Evolutionary conservation across 1,284 basidiomycete genomes (phyloP), one percentile per base, ranked within the genome.

Genomic region (Baeospora myosura): DNA sequence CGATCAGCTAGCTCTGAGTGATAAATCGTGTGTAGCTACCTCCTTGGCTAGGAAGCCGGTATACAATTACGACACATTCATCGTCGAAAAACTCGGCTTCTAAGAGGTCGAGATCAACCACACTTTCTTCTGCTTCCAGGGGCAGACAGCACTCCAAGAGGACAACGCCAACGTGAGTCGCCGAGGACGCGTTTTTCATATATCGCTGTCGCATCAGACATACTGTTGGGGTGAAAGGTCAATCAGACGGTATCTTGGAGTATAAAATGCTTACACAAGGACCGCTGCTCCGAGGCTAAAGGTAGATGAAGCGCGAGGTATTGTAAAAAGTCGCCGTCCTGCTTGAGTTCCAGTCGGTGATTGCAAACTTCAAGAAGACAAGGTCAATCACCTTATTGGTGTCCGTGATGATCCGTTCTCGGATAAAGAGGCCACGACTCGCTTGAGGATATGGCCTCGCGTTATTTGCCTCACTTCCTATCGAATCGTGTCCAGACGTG

Each of bases 11-110:
- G 26, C 39, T 41, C 51, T 55, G 49, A 49, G 55, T 61, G 63
- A 57, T 60, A 57, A 50, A 65, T 63, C 55, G 62, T 57, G 57
- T 52, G 53, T 38, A 63, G 70, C 56, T 57, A 78, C 72, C 64
- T 49, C 62, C 60, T 57, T 59, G 52, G 53, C 60, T 62, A 31
- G 62, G 59, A 48, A 56, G 55, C 55, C 65, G 70, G 62, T 75
- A 79, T 45, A 84, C 69, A 50, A 85, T 64, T 50, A 84, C 68
- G 43, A 85, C 55, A 53, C 59, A 66, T 57, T 80, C 71, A 53
- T 85, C 78, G 64, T 88, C 84, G 57, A 88, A 86, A 61, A 88
- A 88, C 44, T 83, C 80, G 41, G 66, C 69, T 53, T 81, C 78
- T 52, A 85, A 57, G 38, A 86, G 53, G 45, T 78, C 68, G 51